Evolutionary conservation across 768 basidiomycete genomes (phyloP), one percentile per base, ranked within the genome.

Genomic region (Bullera alba): DNA sequence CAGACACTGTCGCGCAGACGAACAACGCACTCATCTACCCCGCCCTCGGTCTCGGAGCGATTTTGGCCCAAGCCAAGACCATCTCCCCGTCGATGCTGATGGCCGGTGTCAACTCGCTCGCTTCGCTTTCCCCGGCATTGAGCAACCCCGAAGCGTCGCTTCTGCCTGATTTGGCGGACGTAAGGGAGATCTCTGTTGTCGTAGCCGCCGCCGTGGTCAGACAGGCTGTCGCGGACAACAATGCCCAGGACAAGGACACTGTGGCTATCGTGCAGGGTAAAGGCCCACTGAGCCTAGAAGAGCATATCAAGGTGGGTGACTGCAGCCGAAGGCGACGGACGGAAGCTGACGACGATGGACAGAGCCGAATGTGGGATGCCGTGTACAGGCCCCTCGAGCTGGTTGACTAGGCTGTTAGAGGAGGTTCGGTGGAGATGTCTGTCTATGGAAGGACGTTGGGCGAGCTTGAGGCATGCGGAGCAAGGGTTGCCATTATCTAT

Each of bases 61-160:
- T 90, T 60, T 75, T 88, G 22, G 75, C 82, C 16, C 76, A 83
- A 54, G 82, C 86, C 0, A 75, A 80, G 2, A 74, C 71, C 3
- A 77, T 92, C 57, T 83, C 85, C 2, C 85, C 87, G 67, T 79
- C 77, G 6, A 90, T 92, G 89, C 84, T 92, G 68, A 82, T 88
- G 54, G 86, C 85, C 2, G 87, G 85, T 22, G 83, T 86, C 0
- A 77, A 77, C 34, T 80, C 83, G 8, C 83, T 92, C 37, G 86
- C 89, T 0, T 75, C 79, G 5, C 80, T 90, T 43, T 83, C 87
- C 0, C 88, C 88, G 3, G 87, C 81, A 0, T 76, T 83, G 48
- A 76, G 77, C 21, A 82, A 88, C 64, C 83, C 83, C 0, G 83
- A 86, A 60, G 74, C 73, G 16, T 80, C 83, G 0, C 79, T 92